phyloP scores from a whole-genome alignment of 306 rosid genomes.

The Prunus armeniaca region DNA sequence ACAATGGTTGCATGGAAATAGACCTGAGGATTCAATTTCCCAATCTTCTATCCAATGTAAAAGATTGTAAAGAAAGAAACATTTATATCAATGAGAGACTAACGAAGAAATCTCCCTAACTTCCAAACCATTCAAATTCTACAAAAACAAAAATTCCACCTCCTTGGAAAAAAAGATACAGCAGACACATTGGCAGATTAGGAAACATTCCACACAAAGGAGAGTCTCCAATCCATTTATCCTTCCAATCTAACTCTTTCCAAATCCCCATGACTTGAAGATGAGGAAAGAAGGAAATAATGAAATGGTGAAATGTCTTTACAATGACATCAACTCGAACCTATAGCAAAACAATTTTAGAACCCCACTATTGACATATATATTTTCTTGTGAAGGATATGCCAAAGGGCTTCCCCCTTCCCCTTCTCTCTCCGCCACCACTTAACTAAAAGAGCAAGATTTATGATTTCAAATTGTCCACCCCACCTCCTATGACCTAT shows the following conservation, averaged over 20 bases:
- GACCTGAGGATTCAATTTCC: not conserved
- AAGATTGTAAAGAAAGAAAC: not conserved
- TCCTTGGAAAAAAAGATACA: not conserved
- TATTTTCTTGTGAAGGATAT: not conserved
- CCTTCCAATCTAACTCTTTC: not conserved
- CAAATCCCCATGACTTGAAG: not conserved
- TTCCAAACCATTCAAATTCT: not conserved
- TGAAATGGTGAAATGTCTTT: not conserved
- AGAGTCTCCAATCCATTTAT: not conserved
- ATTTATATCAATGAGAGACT: not conserved
- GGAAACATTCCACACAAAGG: not conserved
- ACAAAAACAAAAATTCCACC: not conserved
- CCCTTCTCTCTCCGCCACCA: not conserved
- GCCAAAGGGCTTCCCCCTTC: not conserved
- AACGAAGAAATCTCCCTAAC: not conserved
- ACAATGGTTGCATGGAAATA: not conserved
- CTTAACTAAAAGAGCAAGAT: not conserved
- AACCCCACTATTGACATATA: not conserved
- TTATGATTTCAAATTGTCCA: not conserved
- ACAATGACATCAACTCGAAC: not conserved
- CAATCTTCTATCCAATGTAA: not conserved
- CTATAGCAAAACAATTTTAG: not conserved
- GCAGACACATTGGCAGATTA: not conserved
- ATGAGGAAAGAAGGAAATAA: not conserved
- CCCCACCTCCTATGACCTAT: not conserved